These are phyloP conservation scores for Trypanosoma cruzi DNA, from an alignment of 208 protist species.

Conservation along the genomic window DNA sequence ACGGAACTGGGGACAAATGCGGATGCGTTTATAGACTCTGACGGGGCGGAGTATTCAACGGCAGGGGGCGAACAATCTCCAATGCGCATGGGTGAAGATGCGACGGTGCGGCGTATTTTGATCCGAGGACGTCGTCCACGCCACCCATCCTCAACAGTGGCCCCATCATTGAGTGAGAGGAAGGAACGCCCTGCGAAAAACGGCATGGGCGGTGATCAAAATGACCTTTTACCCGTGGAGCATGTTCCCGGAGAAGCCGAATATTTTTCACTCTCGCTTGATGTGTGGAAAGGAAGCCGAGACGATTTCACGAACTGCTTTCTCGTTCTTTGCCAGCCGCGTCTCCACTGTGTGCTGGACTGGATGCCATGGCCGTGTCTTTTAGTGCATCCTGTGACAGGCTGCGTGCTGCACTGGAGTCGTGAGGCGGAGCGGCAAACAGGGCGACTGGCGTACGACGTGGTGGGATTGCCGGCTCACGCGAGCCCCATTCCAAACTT, in stretches of 20 bases:
- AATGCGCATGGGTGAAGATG: neutral
- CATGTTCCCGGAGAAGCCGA: too few species aligned
- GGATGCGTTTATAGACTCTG: neutral
- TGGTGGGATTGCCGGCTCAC: conserved; percentile 51
- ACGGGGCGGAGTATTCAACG: neutral
- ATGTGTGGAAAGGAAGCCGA: conserved; percentile 43
- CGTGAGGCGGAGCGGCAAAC: conserved; percentile 41
- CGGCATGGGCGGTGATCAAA: conserved; percentile 8
- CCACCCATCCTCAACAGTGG: neutral
- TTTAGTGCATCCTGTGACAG: conserved; percentile 61
- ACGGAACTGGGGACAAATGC: neutral
- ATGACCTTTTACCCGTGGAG: neutral
- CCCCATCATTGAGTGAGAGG: neutral
- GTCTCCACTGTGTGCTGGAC: conserved; percentile 63
- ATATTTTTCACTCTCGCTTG: conserved; percentile 40
- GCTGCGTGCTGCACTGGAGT: conserved; percentile 67
- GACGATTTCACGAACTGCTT: neutral
- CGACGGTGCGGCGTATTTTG: conserved; percentile 19
- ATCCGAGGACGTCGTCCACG: conserved; percentile 10
- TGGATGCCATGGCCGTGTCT: conserved; percentile 55
- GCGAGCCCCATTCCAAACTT: neutral
- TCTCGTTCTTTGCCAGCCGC: conserved; percentile 59
- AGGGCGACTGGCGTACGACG: conserved; percentile 36
- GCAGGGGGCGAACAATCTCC: neutral
- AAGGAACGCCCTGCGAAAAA: neutral